Conservation (phyloP, 2,329 filamentous ascomycete genomes). For the Xylaria sp. region DNA sequence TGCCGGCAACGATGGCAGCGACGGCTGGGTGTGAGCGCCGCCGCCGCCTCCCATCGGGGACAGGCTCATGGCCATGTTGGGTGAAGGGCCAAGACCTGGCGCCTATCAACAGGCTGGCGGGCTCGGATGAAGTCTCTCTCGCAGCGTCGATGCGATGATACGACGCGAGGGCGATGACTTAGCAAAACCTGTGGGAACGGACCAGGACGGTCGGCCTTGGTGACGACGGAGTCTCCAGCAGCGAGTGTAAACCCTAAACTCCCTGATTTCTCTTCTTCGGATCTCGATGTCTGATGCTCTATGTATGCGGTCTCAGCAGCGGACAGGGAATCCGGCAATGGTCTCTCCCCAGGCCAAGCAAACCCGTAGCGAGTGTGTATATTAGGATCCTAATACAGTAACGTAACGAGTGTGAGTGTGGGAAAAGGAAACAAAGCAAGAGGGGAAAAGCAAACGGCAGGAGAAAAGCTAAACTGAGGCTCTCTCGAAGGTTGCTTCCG, state of each 20-base stretch:
- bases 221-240: conserved; percentile 11
- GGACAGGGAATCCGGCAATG: conserved; percentile 7
- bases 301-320: too few relatives aligned
- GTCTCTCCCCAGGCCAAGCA: conserved; percentile 13
- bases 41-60: conserved; percentile 53
- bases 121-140: conserved; percentile 17
- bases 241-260: conserved; percentile 10
- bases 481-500: conserved; percentile 21
- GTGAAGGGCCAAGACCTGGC: conserved; percentile 35
- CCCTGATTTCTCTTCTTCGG: conserved; percentile 1
- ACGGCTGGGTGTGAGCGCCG: conserved; percentile 78
- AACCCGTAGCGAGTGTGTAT: conserved; percentile 25
- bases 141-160: conserved; percentile 10
- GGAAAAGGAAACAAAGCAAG: conserved; percentile 26
- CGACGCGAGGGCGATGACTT: conserved; percentile 11
- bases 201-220: conserved; percentile 3
- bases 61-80: conserved; percentile 64
- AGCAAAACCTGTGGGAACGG: background rate
- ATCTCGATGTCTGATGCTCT: conserved; percentile 1
- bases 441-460: conserved; percentile 22
- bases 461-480: conserved; percentile 28
- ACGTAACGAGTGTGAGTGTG: conserved; percentile 33
- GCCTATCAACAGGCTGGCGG: conserved; percentile 28
- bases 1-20: conserved; percentile 82
- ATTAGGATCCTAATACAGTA: conserved; percentile 25